A percentile compares a stretch with the other conserved stretches of the same genome.
Evolutionary conservation across 768 basidiomycete species (phyloP).

Genomic region (Phylloporus sp.): DNA sequence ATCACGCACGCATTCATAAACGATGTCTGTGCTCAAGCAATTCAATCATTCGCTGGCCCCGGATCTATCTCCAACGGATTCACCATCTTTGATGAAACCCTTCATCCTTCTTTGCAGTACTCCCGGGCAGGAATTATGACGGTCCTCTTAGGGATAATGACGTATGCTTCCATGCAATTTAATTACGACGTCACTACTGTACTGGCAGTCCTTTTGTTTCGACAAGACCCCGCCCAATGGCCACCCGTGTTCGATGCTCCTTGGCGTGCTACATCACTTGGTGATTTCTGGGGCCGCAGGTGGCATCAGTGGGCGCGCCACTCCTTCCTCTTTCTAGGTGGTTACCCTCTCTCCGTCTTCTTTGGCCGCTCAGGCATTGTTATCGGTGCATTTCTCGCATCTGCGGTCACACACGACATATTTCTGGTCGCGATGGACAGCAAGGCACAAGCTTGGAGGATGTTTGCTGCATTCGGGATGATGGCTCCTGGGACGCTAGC

Average conservation of each 20-base stretch:
- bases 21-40: too few species aligned
- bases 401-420: conserved; percentile 52
- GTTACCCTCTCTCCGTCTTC: conserved; percentile 29
- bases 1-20: too few species aligned
- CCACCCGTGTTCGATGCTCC: conserved; percentile 34
- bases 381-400: too few species aligned
- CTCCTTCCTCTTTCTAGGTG: conserved; percentile 30
- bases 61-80: conserved; percentile 14
- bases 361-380: conserved; percentile 46
- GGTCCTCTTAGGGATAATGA: conserved; percentile 38
- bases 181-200: conserved; percentile 24
- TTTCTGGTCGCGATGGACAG: conserved; percentile 49
- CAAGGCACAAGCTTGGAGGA: conserved; percentile 38
- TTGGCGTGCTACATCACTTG: conserved; percentile 35
- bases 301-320: conserved; percentile 40
- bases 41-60: too few species aligned
- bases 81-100: conserved; percentile 31
- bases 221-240: conserved; percentile 29
- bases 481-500: conserved; percentile 49
- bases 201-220: conserved; percentile 23
- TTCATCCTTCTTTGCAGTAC: conserved; percentile 25
- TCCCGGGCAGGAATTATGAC: conserved; percentile 39
- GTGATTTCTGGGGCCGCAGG: conserved; percentile 36
- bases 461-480: conserved; percentile 50
- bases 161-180: conserved; percentile 36